phyloP scores from a whole-genome alignment of 306 rosid species.

The Cucurbita pepo region DNA sequence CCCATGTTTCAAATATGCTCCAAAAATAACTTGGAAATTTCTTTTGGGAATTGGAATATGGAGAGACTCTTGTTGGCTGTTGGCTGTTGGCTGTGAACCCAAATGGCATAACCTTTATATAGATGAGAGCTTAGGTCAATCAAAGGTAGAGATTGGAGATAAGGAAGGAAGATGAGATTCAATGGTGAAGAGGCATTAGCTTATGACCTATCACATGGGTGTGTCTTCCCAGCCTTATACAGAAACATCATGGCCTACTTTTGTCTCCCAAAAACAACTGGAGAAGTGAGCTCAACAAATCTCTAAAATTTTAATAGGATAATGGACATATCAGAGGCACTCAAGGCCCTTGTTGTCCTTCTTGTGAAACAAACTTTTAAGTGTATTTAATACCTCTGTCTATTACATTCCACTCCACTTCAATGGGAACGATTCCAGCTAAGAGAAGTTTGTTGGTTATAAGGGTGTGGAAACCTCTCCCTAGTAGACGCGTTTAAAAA shows the following conservation, averaged over 20 bases:
- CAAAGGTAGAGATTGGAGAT: not conserved
- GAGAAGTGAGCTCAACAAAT: not conserved
- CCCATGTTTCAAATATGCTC: not conserved
- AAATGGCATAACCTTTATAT: not conserved
- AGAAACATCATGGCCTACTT: not conserved
- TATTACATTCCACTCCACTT: not conserved
- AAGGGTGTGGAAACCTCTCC: not conserved
- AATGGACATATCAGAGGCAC: not conserved
- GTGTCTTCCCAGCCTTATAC: not conserved
- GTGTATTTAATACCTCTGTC: not conserved
- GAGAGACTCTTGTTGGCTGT: not conserved
- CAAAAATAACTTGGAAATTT: not conserved
- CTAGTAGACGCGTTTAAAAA: too few species aligned
- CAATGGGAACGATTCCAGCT: not conserved
- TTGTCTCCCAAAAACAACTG: not conserved
- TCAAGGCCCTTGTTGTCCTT: not conserved
- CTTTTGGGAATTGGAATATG: not conserved
- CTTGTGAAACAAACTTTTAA: not conserved
- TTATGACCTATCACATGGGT: not conserved
- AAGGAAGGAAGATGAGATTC: not conserved
- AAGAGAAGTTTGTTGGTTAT: not conserved
- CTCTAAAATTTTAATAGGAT: not conserved
- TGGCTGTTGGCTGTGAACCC: not conserved
- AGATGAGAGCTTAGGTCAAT: not conserved
- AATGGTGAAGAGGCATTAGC: not conserved